Evolutionary conservation across 805 yeast genomes (phyloP), one percentile per base, ranked within the genome.

Genomic region (Starmerella powellii): DNA sequence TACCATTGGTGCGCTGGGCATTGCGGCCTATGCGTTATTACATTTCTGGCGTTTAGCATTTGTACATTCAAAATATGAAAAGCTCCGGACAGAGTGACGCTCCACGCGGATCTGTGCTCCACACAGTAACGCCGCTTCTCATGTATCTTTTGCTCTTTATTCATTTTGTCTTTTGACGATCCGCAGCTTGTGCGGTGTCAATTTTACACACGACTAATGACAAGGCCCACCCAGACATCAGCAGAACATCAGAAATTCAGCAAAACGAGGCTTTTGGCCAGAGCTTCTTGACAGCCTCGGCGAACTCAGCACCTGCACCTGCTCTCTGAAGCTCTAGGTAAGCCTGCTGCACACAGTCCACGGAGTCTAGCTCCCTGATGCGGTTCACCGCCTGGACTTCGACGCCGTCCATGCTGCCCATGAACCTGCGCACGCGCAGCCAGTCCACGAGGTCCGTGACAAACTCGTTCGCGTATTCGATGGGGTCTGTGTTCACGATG

Each of bases 371-470:
- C 27, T 26, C 42, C 12, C 17, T 24, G 2, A 48, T 11, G 5
- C 38, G 24, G 21, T 40, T 40, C 6, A 41, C 38, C 12, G 41
- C 37, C 17, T 26, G 33, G 17, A 33, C 43, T 42, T 49, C 56
- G 18, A 46, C 44, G 20, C 43, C 47, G 17, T 44, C 48, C 13
- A 45, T 30, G 13, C 46, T 47, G 28, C 37, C 37, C 36, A 54
- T 21, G 17, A 33, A 34, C 6, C 41, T 34, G 12, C 53, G 54
- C n/a, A 58, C 51, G 15, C 38, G 38, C 13, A 51, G 48, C 61
- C 62, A 60, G 32, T 47, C 52, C 20, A 56, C 37, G 5, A 44
- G 40, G 24, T 52, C 52, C 19, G 48, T 34, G 23, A 59, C 51
- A 24, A 48, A 40, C 31, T 27, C 28, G 37, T 57, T 57, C 21